Conservation (phyloP, 2,329 filamentous ascomycete genomes). For the Westerdykella sp. region DNA sequence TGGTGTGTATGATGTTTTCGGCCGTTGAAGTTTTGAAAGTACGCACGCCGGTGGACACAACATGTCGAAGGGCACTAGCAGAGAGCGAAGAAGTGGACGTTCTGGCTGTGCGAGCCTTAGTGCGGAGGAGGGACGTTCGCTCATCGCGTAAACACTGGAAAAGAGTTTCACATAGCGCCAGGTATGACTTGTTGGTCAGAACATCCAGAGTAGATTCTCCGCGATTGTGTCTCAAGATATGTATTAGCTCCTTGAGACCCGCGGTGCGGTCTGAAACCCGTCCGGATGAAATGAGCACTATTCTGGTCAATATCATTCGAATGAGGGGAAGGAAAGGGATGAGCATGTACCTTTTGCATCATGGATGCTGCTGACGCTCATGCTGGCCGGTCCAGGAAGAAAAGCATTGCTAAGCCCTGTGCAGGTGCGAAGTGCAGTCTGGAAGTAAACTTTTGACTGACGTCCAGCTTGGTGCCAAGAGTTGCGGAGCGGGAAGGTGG, state of each 20-base stretch:
- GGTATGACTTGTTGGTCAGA: conserved; percentile 71
- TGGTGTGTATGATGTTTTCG: conserved; percentile 72
- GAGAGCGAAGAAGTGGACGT: conserved; percentile 54
- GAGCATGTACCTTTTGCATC: conserved; percentile 28
- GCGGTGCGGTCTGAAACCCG: conserved; percentile 41
- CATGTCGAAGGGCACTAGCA: conserved; percentile 64
- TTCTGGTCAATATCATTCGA: conserved; percentile 7
- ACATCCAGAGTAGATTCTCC: conserved; percentile 36
- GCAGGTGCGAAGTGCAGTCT: no score
- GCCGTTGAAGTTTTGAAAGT: conserved; percentile 71
- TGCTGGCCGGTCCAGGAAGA: conserved; percentile 2
- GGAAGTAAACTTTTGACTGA: no score
- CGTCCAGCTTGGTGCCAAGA: no score
- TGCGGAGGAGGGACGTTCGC: conserved; percentile 55
- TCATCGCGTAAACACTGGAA: conserved; percentile 65
- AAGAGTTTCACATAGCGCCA: conserved; percentile 72
- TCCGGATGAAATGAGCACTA: conserved; percentile 27
- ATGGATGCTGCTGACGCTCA: conserved; percentile 31
- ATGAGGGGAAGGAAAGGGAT: not conserved
- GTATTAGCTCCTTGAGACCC: conserved; percentile 51
- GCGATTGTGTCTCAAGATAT: conserved; percentile 51
- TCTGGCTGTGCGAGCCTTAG: conserved; percentile 37
- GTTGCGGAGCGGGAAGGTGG: no score
- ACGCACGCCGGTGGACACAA: conserved; percentile 62
- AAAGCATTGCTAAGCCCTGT: no score